Conservation (phyloP, 192 early-diverging fungal species). For the Coemansia sp. region DNA sequence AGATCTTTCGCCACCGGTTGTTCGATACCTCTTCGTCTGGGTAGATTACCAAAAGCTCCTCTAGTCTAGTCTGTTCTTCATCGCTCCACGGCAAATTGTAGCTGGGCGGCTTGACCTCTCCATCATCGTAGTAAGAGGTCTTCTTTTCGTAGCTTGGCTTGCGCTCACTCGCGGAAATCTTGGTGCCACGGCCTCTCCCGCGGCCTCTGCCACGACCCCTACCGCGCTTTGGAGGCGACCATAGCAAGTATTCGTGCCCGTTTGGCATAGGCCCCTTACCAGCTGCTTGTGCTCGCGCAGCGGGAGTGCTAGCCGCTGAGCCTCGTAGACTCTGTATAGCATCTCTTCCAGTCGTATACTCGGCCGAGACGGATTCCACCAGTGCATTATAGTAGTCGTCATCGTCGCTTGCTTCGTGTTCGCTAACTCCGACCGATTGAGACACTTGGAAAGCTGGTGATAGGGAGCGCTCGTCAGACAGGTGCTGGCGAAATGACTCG, state of each 20-base stretch:
- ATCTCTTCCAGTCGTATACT: neutral
- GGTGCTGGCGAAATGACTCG: slow-evolving; percentile 35
- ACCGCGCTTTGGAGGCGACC: neutral
- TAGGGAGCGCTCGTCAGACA: slow-evolving; percentile 15
- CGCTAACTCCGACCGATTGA: neutral
- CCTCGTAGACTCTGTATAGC: neutral
- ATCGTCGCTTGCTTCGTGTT: slow-evolving; percentile 18
- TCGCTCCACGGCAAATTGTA: slow-evolving; percentile 73
- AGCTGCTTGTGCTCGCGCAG: neutral
- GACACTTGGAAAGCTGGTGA: slow-evolving; percentile 1
- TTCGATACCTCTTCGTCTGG: slow-evolving; percentile 73
- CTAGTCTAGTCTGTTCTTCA: slow-evolving; percentile 64
- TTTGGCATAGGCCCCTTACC: neutral
- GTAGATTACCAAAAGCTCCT: slow-evolving; percentile 62
- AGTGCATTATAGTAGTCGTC: slow-evolving; percentile 32
- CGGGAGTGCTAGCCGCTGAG: neutral
- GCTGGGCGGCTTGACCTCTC: slow-evolving; percentile 54
- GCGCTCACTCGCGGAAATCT: neutral
- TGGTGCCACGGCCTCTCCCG: slow-evolving; percentile 2
- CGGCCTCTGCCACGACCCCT: slow-evolving; percentile 7
- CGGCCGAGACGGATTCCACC: slow-evolving; percentile 21
- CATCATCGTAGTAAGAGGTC: slow-evolving; percentile 7
- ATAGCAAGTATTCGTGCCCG: neutral
- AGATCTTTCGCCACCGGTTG: slow-evolving; percentile 70
- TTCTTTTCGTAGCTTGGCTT: neutral